Evolutionary conservation across 75 land plant genomes (phyloP).

Genomic region (Cunninghamia lanceolata): DNA sequence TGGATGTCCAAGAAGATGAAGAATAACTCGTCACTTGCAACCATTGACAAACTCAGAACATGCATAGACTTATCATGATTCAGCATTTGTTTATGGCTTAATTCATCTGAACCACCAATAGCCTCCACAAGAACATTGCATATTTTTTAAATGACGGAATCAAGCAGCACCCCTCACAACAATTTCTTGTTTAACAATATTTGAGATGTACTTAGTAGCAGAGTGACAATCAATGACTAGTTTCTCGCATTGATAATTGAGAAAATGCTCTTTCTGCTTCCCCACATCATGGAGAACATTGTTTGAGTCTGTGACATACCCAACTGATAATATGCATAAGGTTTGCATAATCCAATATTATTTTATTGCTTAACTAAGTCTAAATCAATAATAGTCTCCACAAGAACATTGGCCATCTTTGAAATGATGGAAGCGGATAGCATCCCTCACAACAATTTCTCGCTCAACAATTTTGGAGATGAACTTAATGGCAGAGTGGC

Average conservation of each 20-base stretch:
- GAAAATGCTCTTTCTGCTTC: no score
- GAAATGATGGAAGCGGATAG: conserved; percentile 1
- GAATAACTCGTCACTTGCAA: not conserved
- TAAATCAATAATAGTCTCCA: not conserved
- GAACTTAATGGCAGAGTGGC: conserved; percentile 2
- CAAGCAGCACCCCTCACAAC: not conserved
- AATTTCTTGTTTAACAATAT: not conserved
- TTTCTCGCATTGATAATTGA: not conserved
- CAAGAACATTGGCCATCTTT: not conserved
- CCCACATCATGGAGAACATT: not conserved
- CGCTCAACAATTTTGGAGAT: not conserved
- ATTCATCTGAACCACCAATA: not conserved
- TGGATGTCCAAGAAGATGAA: not conserved
- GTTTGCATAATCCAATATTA: not conserved
- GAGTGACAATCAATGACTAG: not conserved
- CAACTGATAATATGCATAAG: not conserved
- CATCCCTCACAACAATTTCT: conserved; percentile 2
- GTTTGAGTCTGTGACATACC: not conserved
- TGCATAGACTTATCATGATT: not conserved
- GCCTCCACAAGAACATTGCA: not conserved
- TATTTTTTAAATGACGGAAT: not conserved
- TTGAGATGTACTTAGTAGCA: not conserved
- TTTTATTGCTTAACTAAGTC: not conserved
- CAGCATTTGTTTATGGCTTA: not conserved
- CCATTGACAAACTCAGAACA: not conserved